phyloP scores from a whole-genome alignment of 2,329 filamentous ascomycete genomes.

The Phaeosphaeriaceae sp. region DNA sequence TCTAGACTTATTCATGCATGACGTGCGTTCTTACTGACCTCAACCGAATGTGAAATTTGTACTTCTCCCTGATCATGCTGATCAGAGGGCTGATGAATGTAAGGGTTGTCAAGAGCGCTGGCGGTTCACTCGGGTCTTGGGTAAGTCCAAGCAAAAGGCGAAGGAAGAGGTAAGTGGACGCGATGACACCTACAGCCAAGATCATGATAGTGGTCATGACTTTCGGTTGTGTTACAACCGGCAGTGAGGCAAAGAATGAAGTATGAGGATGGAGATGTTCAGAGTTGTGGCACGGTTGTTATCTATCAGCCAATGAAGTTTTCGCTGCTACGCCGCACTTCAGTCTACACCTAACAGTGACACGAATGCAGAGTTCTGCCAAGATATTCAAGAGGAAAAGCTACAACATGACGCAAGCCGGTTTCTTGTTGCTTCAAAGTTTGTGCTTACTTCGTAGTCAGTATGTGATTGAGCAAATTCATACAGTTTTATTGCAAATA shows the following conservation, averaged over 20 bases:
- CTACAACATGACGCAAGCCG: too few relatives aligned
- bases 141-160: slow-evolving; percentile 2
- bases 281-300: slow-evolving; percentile 1
- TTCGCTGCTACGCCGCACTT: background rate
- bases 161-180: slow-evolving; percentile 6
- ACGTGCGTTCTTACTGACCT: background rate
- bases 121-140: slow-evolving; percentile 1
- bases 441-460: too few relatives aligned
- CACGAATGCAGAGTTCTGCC: background rate
- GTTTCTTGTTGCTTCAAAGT: too few relatives aligned
- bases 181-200: slow-evolving; percentile 1
- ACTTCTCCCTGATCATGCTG: slow-evolving; percentile 2
- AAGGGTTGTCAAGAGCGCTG: background rate
- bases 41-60: slow-evolving; percentile 2
- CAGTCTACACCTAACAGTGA: background rate
- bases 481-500: too few relatives aligned
- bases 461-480: too few relatives aligned
- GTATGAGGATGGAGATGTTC: background rate
- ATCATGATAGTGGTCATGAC: background rate
- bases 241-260: background rate
- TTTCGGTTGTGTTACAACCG: background rate
- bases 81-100: slow-evolving; percentile 4
- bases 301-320: background rate
- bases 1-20: background rate
- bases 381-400: too few relatives aligned